These are phyloP conservation scores for Aspergillus viridinutans DNA, from an alignment of 2,329 filamentous ascomycete species.

Conservation along the genomic window DNA sequence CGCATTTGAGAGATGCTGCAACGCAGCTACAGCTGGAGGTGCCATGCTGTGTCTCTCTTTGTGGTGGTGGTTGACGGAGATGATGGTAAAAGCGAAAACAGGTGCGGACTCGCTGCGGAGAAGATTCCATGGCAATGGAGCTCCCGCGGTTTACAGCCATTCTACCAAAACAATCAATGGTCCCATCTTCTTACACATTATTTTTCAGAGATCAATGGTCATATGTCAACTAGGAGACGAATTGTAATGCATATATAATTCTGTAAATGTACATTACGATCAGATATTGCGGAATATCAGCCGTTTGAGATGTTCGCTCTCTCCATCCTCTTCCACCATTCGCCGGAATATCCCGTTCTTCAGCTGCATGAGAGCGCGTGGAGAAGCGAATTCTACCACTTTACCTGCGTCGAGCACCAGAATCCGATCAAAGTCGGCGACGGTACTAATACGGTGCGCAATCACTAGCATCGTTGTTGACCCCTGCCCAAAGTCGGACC, in stretches of 20 bases:
- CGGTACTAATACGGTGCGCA: background rate
- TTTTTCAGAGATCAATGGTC: background rate
- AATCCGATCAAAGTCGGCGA: background rate
- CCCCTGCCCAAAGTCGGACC: background rate
- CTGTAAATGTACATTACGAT: background rate
- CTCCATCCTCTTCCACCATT: background rate
- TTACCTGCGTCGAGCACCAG: background rate
- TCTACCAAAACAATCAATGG: background rate
- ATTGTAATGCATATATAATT: too few relatives aligned
- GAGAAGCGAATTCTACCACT: background rate
- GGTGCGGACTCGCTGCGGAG: background rate
- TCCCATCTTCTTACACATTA: background rate
- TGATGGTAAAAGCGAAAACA: background rate
- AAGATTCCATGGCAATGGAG: background rate
- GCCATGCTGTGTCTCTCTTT: constrained; percentile 18
- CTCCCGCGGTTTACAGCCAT: background rate
- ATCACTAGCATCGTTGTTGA: background rate
- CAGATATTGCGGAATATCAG: background rate
- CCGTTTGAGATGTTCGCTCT: background rate
- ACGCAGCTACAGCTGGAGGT: constrained; percentile 17
- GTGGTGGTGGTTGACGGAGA: constrained; percentile 7
- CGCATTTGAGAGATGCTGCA: constrained; percentile 42
- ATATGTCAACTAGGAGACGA: background rate
- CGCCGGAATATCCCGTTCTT: background rate
- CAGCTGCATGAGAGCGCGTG: background rate